These are phyloP conservation scores for Paraconiothyrium brasiliense DNA, from an alignment of 2,329 filamentous ascomycete genomes.

Conservation along the genomic window DNA sequence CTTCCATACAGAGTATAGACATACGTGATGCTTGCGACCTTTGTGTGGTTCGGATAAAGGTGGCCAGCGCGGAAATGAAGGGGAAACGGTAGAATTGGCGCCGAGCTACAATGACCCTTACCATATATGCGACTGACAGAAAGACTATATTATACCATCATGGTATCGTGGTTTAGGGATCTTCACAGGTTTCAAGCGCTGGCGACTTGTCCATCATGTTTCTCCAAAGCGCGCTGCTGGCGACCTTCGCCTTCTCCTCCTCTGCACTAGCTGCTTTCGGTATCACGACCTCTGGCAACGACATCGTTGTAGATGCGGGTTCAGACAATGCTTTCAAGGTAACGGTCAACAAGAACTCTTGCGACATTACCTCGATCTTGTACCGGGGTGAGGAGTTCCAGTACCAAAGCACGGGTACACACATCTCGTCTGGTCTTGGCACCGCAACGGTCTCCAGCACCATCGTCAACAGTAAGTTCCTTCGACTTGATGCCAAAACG, in stretches of 20 bases:
- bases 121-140: background rate
- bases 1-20: background rate
- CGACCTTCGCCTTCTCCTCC: slow-evolving; percentile 37
- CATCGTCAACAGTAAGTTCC: slow-evolving; percentile 38
- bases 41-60: background rate
- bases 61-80: slow-evolving; percentile 22
- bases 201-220: slow-evolving; percentile 33
- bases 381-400: slow-evolving; percentile 69
- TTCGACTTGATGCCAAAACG: background rate
- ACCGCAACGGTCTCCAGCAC: slow-evolving; percentile 63
- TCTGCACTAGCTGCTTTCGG: slow-evolving; percentile 48
- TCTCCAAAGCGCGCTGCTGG: slow-evolving; percentile 34
- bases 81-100: slow-evolving; percentile 30
- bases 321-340: slow-evolving; percentile 44
- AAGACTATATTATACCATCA: slow-evolving; percentile 20
- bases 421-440: slow-evolving; percentile 69
- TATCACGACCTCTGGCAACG: slow-evolving; percentile 40
- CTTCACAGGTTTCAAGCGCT: slow-evolving; percentile 12
- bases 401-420: slow-evolving; percentile 61
- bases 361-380: slow-evolving; percentile 71
- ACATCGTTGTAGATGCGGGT: slow-evolving; percentile 48
- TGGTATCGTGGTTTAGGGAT: background rate
- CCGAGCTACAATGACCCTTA: slow-evolving; percentile 22
- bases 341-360: slow-evolving; percentile 57
- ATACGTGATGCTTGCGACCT: background rate